A percentile compares a stretch with the other conserved stretches of the same genome.
These are phyloP conservation scores for Mortierella sp. DNA, from an alignment of 371 early-diverging fungal species.

Conservation along the genomic window DNA sequence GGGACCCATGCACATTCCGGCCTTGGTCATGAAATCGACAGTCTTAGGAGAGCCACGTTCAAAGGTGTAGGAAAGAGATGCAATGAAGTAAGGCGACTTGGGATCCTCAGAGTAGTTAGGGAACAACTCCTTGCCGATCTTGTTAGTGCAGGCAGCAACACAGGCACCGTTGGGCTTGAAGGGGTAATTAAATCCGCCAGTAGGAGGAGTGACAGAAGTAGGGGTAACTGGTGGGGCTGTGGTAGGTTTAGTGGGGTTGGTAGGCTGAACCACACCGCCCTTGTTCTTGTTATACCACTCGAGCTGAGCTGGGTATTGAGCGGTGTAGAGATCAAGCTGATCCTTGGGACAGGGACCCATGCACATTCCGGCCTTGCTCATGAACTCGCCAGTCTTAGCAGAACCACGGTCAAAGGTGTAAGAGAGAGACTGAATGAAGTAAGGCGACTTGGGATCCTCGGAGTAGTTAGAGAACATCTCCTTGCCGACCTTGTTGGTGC, in stretches of 20 bases:
- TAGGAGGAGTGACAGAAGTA: not conserved
- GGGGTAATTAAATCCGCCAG: constrained; percentile 10
- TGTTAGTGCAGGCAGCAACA: constrained; percentile 14
- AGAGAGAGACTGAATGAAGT: constrained; percentile 48
- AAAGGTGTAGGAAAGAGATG: constrained; percentile 31
- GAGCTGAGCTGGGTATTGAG: constrained; percentile 25
- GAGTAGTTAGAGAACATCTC: constrained; percentile 35
- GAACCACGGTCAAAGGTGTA: constrained; percentile 50
- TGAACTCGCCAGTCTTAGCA: constrained; percentile 37
- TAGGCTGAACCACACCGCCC: too few species aligned
- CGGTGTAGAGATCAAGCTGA: constrained; percentile 36
- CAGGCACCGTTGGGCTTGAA: constrained; percentile 31
- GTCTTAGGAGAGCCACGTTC: constrained; percentile 35
- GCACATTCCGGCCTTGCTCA: constrained; percentile 54
- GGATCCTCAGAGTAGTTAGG: constrained; percentile 47
- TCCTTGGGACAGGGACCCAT: constrained; percentile 35
- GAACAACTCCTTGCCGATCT: constrained; percentile 40
- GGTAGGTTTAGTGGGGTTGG: constrained; percentile 39
- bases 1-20: constrained; percentile 39
- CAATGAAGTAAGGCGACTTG: constrained; percentile 34
- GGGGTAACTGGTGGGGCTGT: constrained; percentile 10
- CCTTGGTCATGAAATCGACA: constrained; percentile 41
- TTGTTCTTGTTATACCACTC: constrained; percentile 54
- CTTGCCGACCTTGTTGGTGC: constrained; percentile 36
- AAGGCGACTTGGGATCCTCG: constrained; percentile 38